Evolutionary conservation across 2,329 filamentous ascomycete genomes (phyloP).

Genomic region (Teratosphaeria destructans): DNA sequence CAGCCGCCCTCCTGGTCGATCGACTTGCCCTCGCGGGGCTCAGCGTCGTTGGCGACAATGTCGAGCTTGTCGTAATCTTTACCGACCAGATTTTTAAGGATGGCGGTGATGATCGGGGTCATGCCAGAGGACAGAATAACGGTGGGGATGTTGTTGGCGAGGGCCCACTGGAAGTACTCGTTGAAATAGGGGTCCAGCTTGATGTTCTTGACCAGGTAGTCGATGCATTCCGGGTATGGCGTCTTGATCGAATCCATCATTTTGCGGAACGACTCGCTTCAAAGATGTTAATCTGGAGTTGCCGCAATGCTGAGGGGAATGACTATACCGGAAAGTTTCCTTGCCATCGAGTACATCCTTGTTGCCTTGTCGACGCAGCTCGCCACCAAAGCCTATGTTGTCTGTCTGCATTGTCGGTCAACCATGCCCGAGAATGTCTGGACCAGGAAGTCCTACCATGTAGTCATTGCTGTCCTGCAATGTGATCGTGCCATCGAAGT

Average conservation of each 20-base stretch:
- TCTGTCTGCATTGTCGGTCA: constrained; percentile 62
- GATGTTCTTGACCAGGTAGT: constrained; percentile 70
- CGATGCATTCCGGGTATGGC: constrained; percentile 73
- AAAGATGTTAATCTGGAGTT: not conserved
- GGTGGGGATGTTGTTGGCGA: constrained; percentile 74
- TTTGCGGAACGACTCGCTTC: constrained; percentile 66
- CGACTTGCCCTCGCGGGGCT: constrained; percentile 53
- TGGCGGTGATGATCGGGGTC: constrained; percentile 77
- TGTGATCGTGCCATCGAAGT: constrained; percentile 96
- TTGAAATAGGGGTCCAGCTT: constrained; percentile 80
- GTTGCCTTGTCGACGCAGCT: constrained; percentile 63
- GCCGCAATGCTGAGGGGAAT: not conserved
- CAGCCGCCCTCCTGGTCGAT: constrained; percentile 76
- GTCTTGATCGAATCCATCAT: constrained; percentile 83
- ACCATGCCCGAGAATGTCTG: constrained; percentile 35
- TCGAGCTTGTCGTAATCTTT: constrained; percentile 67
- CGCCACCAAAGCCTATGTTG: constrained; percentile 73
- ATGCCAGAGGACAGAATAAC: constrained; percentile 90
- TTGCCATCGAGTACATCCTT: constrained; percentile 61
- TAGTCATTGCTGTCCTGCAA: constrained; percentile 60
- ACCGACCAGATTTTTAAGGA: constrained; percentile 74
- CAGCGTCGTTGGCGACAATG: constrained; percentile 81
- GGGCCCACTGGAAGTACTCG: constrained; percentile 76
- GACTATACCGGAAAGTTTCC: constrained; percentile 57
- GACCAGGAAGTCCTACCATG: constrained; percentile 36